A percentile compares a stretch with the other conserved stretches of the same genome.
Conservation (phyloP, 495 filamentous ascomycete genomes). For the Niebla homalea region DNA sequence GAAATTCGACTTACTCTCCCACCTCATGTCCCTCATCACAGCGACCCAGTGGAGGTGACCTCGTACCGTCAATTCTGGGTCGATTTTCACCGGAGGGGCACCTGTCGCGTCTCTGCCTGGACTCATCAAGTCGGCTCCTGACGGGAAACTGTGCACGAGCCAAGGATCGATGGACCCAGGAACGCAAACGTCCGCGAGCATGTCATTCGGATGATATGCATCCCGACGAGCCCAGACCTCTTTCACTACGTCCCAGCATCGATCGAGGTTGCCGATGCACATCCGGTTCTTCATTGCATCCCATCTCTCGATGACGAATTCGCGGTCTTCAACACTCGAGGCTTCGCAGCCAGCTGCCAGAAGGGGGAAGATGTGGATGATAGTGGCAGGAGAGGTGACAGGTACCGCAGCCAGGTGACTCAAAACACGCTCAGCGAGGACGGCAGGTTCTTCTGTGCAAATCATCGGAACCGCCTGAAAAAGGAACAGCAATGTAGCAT, state of each 20-base stretch:
- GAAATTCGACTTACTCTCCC: conserved; percentile 52
- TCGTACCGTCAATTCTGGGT: conserved; percentile 52
- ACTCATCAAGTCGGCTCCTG: too few species aligned
- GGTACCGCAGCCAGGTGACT: conserved; percentile 52
- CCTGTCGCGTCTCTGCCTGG: neutral
- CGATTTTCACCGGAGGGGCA: conserved; percentile 34
- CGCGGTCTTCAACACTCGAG: conserved; percentile 42
- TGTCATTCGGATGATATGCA: neutral
- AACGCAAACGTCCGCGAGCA: too few species aligned
- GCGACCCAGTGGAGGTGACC: conserved; percentile 63
- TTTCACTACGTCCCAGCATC: conserved; percentile 62
- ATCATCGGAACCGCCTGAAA: conserved; percentile 71
- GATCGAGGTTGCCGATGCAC: conserved; percentile 60
- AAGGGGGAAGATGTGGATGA: conserved; percentile 68
- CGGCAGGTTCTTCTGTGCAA: conserved; percentile 41
- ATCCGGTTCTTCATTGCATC: conserved; percentile 46
- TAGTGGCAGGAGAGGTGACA: conserved; percentile 46
- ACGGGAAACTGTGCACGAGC: too few species aligned
- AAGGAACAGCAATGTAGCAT: conserved; percentile 61
- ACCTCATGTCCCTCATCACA: conserved; percentile 67
- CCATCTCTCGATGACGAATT: conserved; percentile 62
- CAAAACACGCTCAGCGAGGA: conserved; percentile 50
- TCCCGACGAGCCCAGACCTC: conserved; percentile 56
- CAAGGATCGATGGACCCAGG: too few species aligned
- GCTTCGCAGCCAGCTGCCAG: conserved; percentile 61